Conservation (phyloP, 1,284 basidiomycete species). For the Boletus semigastroideus region DNA sequence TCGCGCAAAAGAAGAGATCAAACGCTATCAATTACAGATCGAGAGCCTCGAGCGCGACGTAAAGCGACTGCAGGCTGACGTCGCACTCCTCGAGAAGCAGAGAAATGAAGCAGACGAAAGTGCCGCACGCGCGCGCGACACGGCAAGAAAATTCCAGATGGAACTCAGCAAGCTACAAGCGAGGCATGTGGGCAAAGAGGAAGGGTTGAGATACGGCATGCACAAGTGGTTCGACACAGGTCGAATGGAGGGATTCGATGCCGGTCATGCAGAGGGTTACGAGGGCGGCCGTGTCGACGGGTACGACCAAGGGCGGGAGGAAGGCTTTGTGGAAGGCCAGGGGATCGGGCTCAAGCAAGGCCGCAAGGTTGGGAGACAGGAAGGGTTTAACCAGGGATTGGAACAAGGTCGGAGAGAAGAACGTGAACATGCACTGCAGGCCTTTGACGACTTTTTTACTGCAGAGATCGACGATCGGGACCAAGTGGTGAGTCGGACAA, state of each 20-base stretch:
- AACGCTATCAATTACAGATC: conserved; percentile 47
- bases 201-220: conserved; percentile 39
- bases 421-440: conserved; percentile 48
- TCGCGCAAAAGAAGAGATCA: conserved; percentile 49
- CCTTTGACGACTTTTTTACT: conserved; percentile 54
- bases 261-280: conserved; percentile 42
- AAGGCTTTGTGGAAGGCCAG: conserved; percentile 41
- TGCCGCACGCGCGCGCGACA: conserved; percentile 47
- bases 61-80: conserved; percentile 42
- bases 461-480: conserved; percentile 40
- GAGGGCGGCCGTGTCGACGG: conserved; percentile 49
- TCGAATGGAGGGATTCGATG: conserved; percentile 43
- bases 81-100: conserved; percentile 43
- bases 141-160: conserved; percentile 46
- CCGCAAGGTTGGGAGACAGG: conserved; percentile 42
- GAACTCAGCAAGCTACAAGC: conserved; percentile 49
- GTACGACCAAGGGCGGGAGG: conserved; percentile 43
- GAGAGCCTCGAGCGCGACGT: conserved; percentile 52
- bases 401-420: conserved; percentile 44
- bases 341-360: conserved; percentile 45
- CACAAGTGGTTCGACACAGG: conserved; percentile 43
- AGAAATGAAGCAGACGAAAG: conserved; percentile 48
- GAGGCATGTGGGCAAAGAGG: conserved; percentile 46
- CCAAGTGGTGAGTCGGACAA: conserved; percentile 28
- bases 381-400: conserved; percentile 41